Base-by-base conservation (phyloP, 345 rosid species). In the Microcos paniculata region DNA sequence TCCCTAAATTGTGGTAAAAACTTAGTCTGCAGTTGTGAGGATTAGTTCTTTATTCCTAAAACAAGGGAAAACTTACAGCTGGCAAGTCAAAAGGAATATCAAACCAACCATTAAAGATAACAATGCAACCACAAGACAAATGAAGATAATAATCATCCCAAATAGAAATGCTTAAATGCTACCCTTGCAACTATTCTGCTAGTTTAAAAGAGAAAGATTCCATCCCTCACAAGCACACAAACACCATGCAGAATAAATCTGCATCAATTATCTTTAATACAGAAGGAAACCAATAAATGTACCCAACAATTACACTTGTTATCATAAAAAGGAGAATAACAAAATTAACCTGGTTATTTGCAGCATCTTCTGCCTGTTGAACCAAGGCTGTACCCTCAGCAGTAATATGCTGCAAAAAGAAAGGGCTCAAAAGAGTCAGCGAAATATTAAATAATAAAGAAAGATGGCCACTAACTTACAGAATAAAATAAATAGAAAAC, bases 341-440 rank as follows among this genome's bases (percentile, higher is more conserved):
- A 26, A 0, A 14, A 48, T n/a, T 19, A 75, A 90, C 97, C 94
- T 90, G 92, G 82, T 78, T 89, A 73, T 88, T 90, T 40, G 90
- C 97, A 26, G 97, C 92, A 76, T 94, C 99, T 80, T 94, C 98
- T 18, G 97, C 98, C 73, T 91, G 99, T 77, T 92, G 97, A 78
- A 96, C 92, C 80, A 92, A 88, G 53, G 87, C 86, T 18, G 90
- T 87, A 35, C 98, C 98, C 80, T 94, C 98, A 19, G 92, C 87
- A 71, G 94, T 91, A 73, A 96, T 89, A 80, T 96, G 98, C 98
- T 94, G 89, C 74, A 81, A 42, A 26, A 82, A 49, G 26, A 15
- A 70, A 26, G 6, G 19, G 6, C 62, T 71, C 62, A 70, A 21
- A 77, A 66, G 59, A 49, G 35, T 79, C 21, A 73, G 62, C 4